Evolutionary conservation across 257 asterid genomes (phyloP).

Genomic region (Buddleja alternifolia): DNA sequence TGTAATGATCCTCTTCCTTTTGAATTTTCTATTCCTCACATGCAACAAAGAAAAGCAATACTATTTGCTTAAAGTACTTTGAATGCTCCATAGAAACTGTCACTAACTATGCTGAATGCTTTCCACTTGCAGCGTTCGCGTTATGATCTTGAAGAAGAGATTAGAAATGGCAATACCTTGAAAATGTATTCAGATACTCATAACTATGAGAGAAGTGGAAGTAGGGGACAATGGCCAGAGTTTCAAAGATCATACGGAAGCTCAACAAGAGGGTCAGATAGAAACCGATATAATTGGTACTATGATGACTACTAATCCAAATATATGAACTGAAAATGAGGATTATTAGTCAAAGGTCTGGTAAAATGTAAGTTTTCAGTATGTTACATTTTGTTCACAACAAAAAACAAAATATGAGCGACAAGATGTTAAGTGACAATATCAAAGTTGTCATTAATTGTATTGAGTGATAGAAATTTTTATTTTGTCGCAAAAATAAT

Average conservation of each 20-base stretch:
- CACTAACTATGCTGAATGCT: conserved; percentile 29
- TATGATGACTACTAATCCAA: conserved; percentile 27
- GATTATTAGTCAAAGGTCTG: too few species aligned
- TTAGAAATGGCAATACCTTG: conserved; percentile 54
- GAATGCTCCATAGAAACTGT: background rate
- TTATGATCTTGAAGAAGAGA: conserved; percentile 84
- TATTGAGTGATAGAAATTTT: too few species aligned
- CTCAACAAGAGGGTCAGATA: conserved; percentile 49
- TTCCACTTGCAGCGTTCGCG: conserved; percentile 62
- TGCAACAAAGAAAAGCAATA: too few species aligned
- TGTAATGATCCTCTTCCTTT: too few species aligned
- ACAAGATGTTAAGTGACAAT: too few species aligned
- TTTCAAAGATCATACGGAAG: conserved; percentile 51
- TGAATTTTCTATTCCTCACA: too few species aligned
- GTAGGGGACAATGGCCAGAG: conserved; percentile 62
- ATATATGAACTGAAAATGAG: conserved; percentile 14
- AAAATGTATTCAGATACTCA: conserved; percentile 46
- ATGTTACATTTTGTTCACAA: too few species aligned
- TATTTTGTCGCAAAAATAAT: too few species aligned
- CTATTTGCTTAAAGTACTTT: background rate
- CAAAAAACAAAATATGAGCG: too few species aligned
- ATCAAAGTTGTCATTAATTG: too few species aligned
- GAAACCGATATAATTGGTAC: conserved; percentile 50
- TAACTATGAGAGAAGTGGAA: conserved; percentile 50
- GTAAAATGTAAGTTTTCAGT: too few species aligned